Evolutionary conservation across 345 rosid genomes (phyloP).

Genomic region (Bretschneidera sinensis): DNA sequence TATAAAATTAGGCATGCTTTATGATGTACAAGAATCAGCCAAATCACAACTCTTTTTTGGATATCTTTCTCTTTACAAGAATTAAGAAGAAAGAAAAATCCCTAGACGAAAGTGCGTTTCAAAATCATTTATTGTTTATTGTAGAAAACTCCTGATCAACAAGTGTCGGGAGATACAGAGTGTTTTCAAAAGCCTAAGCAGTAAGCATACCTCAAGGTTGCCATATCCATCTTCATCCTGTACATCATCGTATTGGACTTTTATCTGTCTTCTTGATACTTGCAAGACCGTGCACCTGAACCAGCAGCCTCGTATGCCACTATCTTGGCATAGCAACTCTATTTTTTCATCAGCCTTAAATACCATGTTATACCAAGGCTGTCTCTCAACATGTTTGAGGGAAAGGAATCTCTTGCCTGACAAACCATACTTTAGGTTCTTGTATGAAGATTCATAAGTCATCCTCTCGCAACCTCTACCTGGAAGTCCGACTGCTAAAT

Average conservation of each 20-base stretch:
- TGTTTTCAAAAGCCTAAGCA: not conserved
- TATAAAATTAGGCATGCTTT: not conserved
- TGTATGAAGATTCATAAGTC: constrained; percentile 33
- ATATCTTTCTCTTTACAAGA: not conserved
- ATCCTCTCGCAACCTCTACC: constrained; percentile 17
- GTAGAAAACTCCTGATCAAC: no score
- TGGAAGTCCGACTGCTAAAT: constrained; percentile 26
- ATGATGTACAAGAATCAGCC: no score
- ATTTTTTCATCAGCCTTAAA: constrained; percentile 65
- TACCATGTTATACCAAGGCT: constrained; percentile 28
- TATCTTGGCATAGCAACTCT: constrained; percentile 88
- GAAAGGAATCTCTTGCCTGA: constrained; percentile 47
- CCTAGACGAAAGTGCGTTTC: no score
- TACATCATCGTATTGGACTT: constrained; percentile 82
- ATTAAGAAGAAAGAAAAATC: not conserved
- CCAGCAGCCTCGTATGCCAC: constrained; percentile 98
- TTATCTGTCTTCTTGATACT: constrained; percentile 59
- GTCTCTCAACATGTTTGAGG: constrained; percentile 42
- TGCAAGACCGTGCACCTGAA: constrained; percentile 80
- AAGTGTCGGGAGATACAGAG: constrained; percentile 2
- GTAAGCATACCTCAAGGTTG: constrained; percentile 75
- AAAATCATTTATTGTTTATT: not conserved
- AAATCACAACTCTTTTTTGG: not conserved
- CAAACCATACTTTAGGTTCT: constrained; percentile 45
- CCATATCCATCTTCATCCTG: constrained; percentile 74